These are phyloP conservation scores for Saturnispora sanitii DNA, from an alignment of 805 yeast species.

Conservation along the genomic window DNA sequence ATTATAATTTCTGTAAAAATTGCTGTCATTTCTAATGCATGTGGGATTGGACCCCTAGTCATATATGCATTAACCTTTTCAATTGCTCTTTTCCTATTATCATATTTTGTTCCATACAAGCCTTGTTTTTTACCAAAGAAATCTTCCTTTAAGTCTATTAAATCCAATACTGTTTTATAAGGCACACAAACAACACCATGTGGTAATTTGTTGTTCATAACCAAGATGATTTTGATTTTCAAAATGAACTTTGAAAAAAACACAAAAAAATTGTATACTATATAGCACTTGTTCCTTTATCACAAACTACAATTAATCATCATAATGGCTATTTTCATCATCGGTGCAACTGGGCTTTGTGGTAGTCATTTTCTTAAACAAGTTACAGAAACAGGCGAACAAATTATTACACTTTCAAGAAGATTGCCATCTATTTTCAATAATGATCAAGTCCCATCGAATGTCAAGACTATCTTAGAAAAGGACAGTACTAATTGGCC, in stretches of 20 bases:
- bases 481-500: conserved; percentile 44
- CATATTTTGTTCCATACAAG: conserved; percentile 11
- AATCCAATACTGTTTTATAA: conserved; percentile 33
- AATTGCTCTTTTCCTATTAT: conserved; percentile 36
- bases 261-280: too few species aligned
- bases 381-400: conserved; percentile 27
- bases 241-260: too few species aligned
- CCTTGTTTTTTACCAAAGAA: conserved; percentile 27
- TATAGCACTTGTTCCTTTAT: too few species aligned
- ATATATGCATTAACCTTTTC: conserved; percentile 42
- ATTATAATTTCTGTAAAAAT: conserved; percentile 42
- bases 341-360: conserved; percentile 77
- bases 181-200: neutral
- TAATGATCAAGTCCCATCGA: conserved; percentile 8
- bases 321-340: conserved; percentile 25
- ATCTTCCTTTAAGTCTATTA: conserved; percentile 39
- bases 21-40: conserved; percentile 59
- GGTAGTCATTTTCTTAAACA: conserved; percentile 48
- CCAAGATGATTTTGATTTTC: too few species aligned
- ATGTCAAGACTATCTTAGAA: conserved; percentile 32
- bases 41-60: conserved; percentile 60
- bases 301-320: too few species aligned
- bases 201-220: neutral
- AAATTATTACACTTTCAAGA: conserved; percentile 44
- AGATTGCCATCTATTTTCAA: conserved; percentile 24